Percentiles rank a stretch among this genome's conserved stretches.
Conservation (phyloP, 2,329 filamentous ascomycete species). For the Cordyceps javanica region DNA sequence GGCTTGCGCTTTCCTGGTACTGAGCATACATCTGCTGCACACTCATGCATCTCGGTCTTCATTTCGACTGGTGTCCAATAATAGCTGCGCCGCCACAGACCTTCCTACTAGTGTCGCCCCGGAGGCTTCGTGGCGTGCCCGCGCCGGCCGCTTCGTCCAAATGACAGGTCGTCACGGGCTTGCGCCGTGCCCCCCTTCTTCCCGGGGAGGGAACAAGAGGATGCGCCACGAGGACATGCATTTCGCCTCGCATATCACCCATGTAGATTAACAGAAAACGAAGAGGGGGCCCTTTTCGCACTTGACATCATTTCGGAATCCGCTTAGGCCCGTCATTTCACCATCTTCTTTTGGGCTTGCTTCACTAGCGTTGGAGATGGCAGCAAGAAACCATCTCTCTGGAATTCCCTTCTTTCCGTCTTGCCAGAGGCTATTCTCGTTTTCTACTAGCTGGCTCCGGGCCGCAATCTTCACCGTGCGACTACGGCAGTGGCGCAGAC, state of each 20-base stretch:
- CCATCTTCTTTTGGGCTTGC: neutral
- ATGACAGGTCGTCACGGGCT: conserved; percentile 1
- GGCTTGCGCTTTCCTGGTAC: too few species aligned
- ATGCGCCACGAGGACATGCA: neutral
- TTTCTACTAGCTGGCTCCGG: neutral
- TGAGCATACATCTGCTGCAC: neutral
- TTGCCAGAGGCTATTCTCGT: neutral
- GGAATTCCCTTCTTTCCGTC: neutral
- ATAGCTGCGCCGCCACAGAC: conserved; percentile 3
- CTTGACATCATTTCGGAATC: neutral
- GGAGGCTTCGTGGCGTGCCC: neutral
- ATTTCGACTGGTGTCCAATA: neutral
- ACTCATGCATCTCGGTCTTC: neutral
- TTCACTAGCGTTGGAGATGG: too few species aligned
- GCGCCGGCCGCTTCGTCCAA: neutral
- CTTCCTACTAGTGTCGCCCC: neutral
- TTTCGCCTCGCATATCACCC: neutral
- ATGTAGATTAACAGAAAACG: neutral
- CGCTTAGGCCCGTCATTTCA: neutral
- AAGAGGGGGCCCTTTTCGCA: neutral
- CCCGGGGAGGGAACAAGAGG: neutral
- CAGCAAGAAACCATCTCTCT: neutral
- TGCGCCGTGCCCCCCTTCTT: neutral
- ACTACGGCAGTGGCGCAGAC: neutral
- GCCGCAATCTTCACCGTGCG: neutral